Percentiles rank a stretch among this genome's conserved stretches.
phyloP scores from a whole-genome alignment of 495 filamentous ascomycete species.

The Hypoxylon intermedium region DNA sequence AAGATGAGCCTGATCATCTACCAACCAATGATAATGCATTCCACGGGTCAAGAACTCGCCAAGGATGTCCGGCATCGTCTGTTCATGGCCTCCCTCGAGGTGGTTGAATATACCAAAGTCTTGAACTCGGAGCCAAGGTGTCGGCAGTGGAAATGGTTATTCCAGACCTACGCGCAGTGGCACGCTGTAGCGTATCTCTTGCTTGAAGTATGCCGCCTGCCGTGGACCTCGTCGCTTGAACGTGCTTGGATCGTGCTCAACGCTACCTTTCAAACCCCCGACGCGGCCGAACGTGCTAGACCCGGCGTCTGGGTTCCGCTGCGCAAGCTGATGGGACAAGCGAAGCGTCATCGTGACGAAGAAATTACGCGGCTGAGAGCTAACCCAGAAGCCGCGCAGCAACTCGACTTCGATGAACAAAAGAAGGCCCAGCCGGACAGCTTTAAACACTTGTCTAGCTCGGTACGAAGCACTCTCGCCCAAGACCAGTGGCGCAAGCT shows the following conservation, averaged over 20 bases:
- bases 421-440: constrained; percentile 41
- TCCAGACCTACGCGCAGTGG: constrained; percentile 82
- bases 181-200: constrained; percentile 79
- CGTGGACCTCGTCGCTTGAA: constrained; percentile 70
- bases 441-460: constrained; percentile 49
- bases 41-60: constrained; percentile 53
- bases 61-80: constrained; percentile 72
- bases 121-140: constrained; percentile 67
- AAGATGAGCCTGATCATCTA: constrained; percentile 63
- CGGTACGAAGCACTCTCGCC: constrained; percentile 45
- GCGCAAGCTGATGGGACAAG: constrained; percentile 73
- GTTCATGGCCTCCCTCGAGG: constrained; percentile 76
- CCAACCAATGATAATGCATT: constrained; percentile 57
- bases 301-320: constrained; percentile 78
- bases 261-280: constrained; percentile 62
- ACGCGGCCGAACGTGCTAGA: constrained; percentile 59
- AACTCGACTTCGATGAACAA: constrained; percentile 52
- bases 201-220: constrained; percentile 77
- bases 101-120: constrained; percentile 73
- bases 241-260: constrained; percentile 82
- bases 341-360: constrained; percentile 59
- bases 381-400: constrained; percentile 49
- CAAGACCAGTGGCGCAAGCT: constrained; percentile 55
- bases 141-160: constrained; percentile 80
- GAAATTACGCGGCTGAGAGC: constrained; percentile 54